A percentile compares a stretch with the other conserved stretches of the same genome.
phyloP scores from a whole-genome alignment of 768 basidiomycete species.

The Tulasnella sp. region DNA sequence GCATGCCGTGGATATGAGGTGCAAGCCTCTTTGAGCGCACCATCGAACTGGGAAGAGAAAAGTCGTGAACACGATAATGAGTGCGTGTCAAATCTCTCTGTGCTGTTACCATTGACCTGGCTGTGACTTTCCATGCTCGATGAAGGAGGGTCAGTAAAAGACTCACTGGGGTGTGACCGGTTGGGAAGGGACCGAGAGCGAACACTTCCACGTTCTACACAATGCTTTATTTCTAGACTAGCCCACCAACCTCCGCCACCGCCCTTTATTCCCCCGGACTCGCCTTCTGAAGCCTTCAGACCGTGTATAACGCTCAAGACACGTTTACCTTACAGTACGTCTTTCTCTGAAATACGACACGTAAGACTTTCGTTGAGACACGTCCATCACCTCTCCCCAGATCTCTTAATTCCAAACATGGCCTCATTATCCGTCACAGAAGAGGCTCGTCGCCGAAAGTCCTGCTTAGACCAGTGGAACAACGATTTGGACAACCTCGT shows the following conservation, averaged over 20 bases:
- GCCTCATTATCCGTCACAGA: constrained; percentile 6
- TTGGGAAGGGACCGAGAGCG: background rate
- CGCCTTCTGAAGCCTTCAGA: background rate
- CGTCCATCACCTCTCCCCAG: background rate
- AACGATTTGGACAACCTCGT: background rate
- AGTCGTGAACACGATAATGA: background rate
- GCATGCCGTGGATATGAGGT: constrained; percentile 60
- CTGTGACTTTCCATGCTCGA: background rate
- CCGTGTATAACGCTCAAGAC: background rate
- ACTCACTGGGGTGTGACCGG: background rate
- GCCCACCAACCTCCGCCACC: background rate
- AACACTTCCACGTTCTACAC: constrained; percentile 6
- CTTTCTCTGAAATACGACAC: background rate
- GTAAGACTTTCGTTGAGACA: background rate
- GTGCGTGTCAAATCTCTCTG: background rate
- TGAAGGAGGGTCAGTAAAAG: background rate
- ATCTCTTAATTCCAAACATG: background rate
- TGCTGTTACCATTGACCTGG: background rate
- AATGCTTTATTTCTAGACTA: background rate
- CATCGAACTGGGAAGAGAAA: background rate
- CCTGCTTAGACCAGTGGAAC: background rate
- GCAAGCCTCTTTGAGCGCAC: constrained; percentile 1
- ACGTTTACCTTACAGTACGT: background rate
- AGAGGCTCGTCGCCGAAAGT: background rate
- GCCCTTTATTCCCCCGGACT: background rate